Base-by-base conservation (phyloP, 306 rosid genomes). In the Rosa multiflora region DNA sequence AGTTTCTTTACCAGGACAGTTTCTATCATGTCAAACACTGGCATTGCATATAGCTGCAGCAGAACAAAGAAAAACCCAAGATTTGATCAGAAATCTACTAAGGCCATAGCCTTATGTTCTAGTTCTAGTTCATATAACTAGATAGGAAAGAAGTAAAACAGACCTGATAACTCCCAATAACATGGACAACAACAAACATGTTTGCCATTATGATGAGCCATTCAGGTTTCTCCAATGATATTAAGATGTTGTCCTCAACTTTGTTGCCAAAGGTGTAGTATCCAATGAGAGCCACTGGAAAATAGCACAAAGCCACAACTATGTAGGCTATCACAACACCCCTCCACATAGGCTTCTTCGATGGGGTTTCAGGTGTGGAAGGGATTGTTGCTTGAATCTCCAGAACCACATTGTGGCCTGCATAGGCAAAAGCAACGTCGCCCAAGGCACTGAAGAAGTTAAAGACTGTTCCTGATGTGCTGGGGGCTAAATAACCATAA, bases 321-420 rank as follows among this genome's bases (percentile, higher is more conserved):
- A 91, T 67, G 71, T 93, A 93, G 75, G 91, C 97, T 1, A 89
- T 77, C 46, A 91, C n/a, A 3, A 90, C 91, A 53, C 94, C 97
- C 83, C 76, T 82, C 94, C 97, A 90, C 94, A 91, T 91, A 13
- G 97, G 90, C n/a, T 86, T 87, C 81, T 90, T 91, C 0, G 97
- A 89, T 59, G 97, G 97, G 63, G 74, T 89, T 48, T 90, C 91
- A 0, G 92, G 92, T 3, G 89, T 81, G 5, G 97, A 91, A 14
- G 92, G 94, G 69, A 91, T 87, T 49, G 97, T 91, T 74, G 94
- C 94, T 73, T 91, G 94, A 76, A 91, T 91, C 78, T 91, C 97
- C 66, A 91, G 37, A 48, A 85, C 94, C 72, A 89, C 97, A 37
- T 90, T 88, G 83, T 91, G 94, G 46, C 92, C 94, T 2, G 92